Evolutionary conservation across 805 yeast genomes (phyloP).

Genomic region (Lachancea lanzarotensis): DNA sequence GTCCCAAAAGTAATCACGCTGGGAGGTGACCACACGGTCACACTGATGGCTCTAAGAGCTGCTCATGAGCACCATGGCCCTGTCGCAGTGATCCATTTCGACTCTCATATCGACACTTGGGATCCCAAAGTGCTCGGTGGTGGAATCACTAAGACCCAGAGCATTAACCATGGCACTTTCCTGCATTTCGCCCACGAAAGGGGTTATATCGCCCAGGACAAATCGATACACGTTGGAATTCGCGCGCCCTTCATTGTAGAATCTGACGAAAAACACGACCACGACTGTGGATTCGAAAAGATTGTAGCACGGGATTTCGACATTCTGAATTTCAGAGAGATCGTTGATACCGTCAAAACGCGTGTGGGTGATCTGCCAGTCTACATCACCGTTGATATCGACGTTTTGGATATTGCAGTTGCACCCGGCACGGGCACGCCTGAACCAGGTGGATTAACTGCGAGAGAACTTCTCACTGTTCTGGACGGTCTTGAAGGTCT

Average conservation of each 20-base stretch:
- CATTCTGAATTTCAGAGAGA: conserved; percentile 32
- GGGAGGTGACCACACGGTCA: conserved; percentile 58
- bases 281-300: conserved; percentile 41
- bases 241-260: conserved; percentile 50
- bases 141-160: conserved; percentile 46
- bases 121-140: conserved; percentile 56
- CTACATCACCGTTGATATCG: conserved; percentile 45
- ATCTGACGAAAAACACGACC: conserved; percentile 42
- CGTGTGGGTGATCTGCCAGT: conserved; percentile 33
- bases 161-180: conserved; percentile 59
- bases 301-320: conserved; percentile 43
- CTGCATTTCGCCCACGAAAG: conserved; percentile 60
- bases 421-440: conserved; percentile 70
- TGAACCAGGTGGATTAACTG: conserved; percentile 61
- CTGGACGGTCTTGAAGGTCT: conserved; percentile 52
- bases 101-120: conserved; percentile 66
- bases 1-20: conserved; percentile 43
- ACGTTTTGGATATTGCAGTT: conserved; percentile 55
- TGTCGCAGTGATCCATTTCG: conserved; percentile 54
- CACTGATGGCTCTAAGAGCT: conserved; percentile 45
- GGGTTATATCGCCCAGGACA: conserved; percentile 43
- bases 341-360: conserved; percentile 30
- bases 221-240: conserved; percentile 53
- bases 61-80: conserved; percentile 44
- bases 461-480: conserved; percentile 50